phyloP scores from a whole-genome alignment of 2,329 filamentous ascomycete species.

The Hypoxylon sp. region DNA sequence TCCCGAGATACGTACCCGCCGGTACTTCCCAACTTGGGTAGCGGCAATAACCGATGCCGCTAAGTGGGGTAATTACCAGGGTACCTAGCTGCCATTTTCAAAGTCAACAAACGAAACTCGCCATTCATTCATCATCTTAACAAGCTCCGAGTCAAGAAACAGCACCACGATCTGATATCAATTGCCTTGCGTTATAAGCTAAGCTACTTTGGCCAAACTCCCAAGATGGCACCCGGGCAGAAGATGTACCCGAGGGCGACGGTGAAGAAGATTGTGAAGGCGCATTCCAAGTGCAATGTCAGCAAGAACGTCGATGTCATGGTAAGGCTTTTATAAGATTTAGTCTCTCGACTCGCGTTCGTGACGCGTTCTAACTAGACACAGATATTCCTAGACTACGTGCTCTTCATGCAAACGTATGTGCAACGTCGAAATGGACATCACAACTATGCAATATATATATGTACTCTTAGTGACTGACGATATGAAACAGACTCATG shows the following conservation, averaged over 20 bases:
- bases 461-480: conserved; percentile 53
- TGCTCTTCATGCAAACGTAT: conserved; percentile 81
- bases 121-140: conserved; percentile 7
- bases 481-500: conserved; percentile 70
- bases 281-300: conserved; percentile 83
- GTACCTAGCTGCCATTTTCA: conserved; percentile 21
- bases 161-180: background rate
- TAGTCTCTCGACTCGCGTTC: conserved; percentile 45
- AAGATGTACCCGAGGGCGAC: conserved; percentile 88
- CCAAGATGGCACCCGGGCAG: conserved; percentile 72
- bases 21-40: conserved; percentile 8
- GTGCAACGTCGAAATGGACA: conserved; percentile 48
- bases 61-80: conserved; percentile 30
- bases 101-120: conserved; percentile 38
- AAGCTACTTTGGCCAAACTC: background rate
- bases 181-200: background rate
- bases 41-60: conserved; percentile 5
- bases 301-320: conserved; percentile 90
- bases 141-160: background rate
- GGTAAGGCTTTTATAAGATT: conserved; percentile 64
- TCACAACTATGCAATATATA: conserved; percentile 53
- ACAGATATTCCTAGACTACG: conserved; percentile 87
- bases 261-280: conserved; percentile 91
- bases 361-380: conserved; percentile 48
- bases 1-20: conserved; percentile 10